phyloP scores from a whole-genome alignment of 495 filamentous ascomycete species.

The Xylaria cubensis region DNA sequence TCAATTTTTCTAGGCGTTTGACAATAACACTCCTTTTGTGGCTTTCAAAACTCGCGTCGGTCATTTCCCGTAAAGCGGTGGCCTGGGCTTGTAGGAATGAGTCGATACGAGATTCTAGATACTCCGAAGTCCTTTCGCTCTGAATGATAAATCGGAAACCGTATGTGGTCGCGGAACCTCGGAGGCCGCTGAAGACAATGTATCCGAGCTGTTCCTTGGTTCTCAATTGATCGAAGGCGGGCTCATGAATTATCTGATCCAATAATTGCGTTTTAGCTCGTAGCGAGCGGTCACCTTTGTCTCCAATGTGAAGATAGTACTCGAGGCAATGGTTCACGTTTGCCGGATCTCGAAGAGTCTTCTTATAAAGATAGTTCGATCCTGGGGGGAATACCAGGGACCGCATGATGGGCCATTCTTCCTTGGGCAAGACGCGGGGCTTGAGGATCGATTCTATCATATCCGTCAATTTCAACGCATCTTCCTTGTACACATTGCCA shows the following conservation, averaged over 20 bases:
- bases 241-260: constrained; percentile 92
- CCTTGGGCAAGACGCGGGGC: constrained; percentile 73
- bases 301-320: constrained; percentile 82
- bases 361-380: constrained; percentile 81
- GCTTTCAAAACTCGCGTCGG: constrained; percentile 82
- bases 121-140: constrained; percentile 82
- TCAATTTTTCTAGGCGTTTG: constrained; percentile 88
- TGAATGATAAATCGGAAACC: constrained; percentile 93
- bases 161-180: constrained; percentile 72
- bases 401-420: constrained; percentile 80
- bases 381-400: constrained; percentile 80
- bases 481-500: constrained; percentile 95
- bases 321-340: constrained; percentile 99
- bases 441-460: constrained; percentile 81
- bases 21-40: constrained; percentile 91
- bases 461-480: constrained; percentile 85
- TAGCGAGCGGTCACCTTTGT: constrained; percentile 67
- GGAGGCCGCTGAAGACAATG: constrained; percentile 84
- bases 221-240: constrained; percentile 89
- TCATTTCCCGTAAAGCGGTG: constrained; percentile 73
- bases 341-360: constrained; percentile 80
- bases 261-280: constrained; percentile 81
- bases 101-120: constrained; percentile 88
- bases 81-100: constrained; percentile 74
- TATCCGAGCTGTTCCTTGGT: constrained; percentile 99